Evolutionary conservation across 352 stramenopile species (phyloP).

Genomic region (Phytophthora pisi): DNA sequence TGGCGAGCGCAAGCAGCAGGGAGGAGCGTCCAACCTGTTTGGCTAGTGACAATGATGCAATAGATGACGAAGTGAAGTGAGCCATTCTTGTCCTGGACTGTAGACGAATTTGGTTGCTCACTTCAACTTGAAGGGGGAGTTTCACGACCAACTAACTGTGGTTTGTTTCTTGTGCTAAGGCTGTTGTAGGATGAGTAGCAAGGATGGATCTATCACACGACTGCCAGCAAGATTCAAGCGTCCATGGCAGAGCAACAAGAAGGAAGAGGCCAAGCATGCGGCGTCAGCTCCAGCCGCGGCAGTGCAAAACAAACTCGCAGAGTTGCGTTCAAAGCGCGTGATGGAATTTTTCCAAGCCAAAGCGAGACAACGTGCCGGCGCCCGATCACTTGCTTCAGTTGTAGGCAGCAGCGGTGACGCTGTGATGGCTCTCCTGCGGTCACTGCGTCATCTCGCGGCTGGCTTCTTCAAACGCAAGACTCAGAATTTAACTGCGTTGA

Average conservation of each 20-base stretch:
- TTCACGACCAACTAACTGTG: slow-evolving; percentile 14
- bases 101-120: slow-evolving; percentile 9
- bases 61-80: slow-evolving; percentile 5
- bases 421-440: slow-evolving; percentile 21
- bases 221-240: slow-evolving; percentile 32
- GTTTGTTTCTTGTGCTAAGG: slow-evolving; percentile 7
- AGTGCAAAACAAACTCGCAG: slow-evolving; percentile 17
- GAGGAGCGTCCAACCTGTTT: slow-evolving; percentile 28
- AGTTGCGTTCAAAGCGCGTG: slow-evolving; percentile 30
- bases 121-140: slow-evolving; percentile 18
- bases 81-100: slow-evolving; percentile 12
- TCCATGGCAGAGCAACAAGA: slow-evolving; percentile 12
- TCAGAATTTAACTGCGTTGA: slow-evolving; percentile 5
- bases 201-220: slow-evolving; percentile 21
- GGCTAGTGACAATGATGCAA: slow-evolving; percentile 28
- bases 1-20: slow-evolving; percentile 47
- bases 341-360: slow-evolving; percentile 26
- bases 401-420: slow-evolving; percentile 1
- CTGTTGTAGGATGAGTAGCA: slow-evolving; percentile 16
- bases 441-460: slow-evolving; percentile 14
- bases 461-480: slow-evolving; percentile 12
- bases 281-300: not conserved
- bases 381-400: slow-evolving; percentile 12
- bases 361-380: slow-evolving; percentile 20
- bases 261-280: slow-evolving; percentile 16